A percentile compares a stretch with the other conserved stretches of the same genome.
Conservation (phyloP, 768 basidiomycete species). For the Phylloporus sp. region DNA sequence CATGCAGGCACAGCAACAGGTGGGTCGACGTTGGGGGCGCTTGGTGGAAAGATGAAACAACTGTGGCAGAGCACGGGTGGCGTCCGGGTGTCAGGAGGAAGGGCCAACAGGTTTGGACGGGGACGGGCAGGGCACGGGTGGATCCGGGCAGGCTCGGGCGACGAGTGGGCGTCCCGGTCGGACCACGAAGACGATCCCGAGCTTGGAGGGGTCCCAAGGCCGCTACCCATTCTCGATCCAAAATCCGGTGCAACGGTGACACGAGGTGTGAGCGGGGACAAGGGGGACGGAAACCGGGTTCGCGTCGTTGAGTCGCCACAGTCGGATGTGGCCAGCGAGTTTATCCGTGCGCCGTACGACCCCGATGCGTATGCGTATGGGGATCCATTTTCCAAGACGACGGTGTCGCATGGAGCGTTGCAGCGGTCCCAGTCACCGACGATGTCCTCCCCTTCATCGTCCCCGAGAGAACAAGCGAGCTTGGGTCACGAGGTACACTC, state of each 20-base stretch:
- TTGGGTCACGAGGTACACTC: background rate
- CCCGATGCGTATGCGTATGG: conserved; percentile 12
- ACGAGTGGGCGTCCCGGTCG: conserved; percentile 43
- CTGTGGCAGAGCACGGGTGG: conserved; percentile 20
- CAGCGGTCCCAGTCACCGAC: conserved; percentile 31
- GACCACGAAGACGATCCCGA: conserved; percentile 12
- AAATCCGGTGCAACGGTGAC: background rate
- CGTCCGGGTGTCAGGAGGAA: background rate
- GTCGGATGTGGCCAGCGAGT: conserved; percentile 20
- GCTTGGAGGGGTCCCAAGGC: background rate
- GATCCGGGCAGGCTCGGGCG: conserved; percentile 47
- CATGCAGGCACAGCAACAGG: background rate
- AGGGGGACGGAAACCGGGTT: background rate
- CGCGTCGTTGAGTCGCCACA: conserved; percentile 25
- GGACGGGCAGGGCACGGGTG: conserved; percentile 40
- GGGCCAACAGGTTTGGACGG: background rate
- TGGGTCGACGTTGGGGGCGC: conserved; percentile 11
- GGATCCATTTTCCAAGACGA: conserved; percentile 21
- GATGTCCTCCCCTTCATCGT: conserved; percentile 20
- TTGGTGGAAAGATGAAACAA: conserved; percentile 25
- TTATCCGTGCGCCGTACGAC: background rate
- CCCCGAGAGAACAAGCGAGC: conserved; percentile 21
- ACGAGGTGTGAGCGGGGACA: background rate
- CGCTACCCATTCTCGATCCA: conserved; percentile 1
- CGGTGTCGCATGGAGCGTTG: background rate